Conservation (phyloP, 495 filamentous ascomycete genomes). For the Pseudomonodictys pantanalensis region DNA sequence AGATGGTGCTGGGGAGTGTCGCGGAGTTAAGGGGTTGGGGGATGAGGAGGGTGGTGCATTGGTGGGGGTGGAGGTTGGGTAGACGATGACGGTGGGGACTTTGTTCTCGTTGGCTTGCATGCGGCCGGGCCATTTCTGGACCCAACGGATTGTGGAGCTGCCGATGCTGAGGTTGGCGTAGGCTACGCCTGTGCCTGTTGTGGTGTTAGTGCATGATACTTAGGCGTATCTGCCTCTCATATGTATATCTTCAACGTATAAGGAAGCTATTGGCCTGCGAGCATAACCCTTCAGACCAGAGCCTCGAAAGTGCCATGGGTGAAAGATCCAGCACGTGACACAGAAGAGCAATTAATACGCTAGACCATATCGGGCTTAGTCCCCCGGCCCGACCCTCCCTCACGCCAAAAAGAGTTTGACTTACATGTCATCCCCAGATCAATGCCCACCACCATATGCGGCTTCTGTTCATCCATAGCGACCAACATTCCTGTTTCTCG, state of each 20-base stretch:
- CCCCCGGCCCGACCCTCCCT: conserved; percentile 5
- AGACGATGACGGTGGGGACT: conserved; percentile 57
- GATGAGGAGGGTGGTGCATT: background rate
- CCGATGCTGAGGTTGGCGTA: conserved; percentile 45
- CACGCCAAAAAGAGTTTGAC: conserved; percentile 18
- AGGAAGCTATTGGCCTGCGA: no score
- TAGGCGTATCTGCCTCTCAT: no score
- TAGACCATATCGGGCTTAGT: background rate
- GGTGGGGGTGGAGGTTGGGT: conserved; percentile 37
- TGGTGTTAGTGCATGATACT: conserved; percentile 3
- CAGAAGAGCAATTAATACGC: background rate
- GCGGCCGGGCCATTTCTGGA: conserved; percentile 62
- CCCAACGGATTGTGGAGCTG: conserved; percentile 51
- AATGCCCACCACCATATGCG: conserved; percentile 58
- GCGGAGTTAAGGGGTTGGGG: background rate
- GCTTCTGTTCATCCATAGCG: conserved; percentile 34
- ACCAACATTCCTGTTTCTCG: background rate
- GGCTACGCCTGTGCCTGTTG: conserved; percentile 49
- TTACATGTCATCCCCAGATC: conserved; percentile 63
- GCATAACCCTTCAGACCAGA: no score
- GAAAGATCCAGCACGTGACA: conserved; percentile 7
- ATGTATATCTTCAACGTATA: no score
- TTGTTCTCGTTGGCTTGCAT: conserved; percentile 56
- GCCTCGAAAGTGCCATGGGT: no score
- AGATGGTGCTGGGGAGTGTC: conserved; percentile 39